A percentile compares a stretch with the other conserved stretches of the same genome.
These are phyloP conservation scores for Solanum etuberosum DNA, from an alignment of 257 asterid species.

Conservation along the genomic window DNA sequence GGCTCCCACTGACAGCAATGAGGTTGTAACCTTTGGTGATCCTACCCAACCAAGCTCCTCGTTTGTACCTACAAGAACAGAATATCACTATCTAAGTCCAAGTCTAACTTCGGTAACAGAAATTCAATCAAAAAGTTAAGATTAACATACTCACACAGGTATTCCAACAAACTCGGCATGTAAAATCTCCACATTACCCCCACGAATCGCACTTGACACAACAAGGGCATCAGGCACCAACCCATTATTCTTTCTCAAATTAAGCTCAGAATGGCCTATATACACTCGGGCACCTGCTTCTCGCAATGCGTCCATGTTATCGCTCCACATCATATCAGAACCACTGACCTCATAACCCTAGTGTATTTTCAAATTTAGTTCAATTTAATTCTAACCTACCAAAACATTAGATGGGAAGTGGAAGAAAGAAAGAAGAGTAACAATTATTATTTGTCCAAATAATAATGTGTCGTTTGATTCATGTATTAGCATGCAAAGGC, in stretches of 20 bases:
- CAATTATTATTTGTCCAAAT: background rate
- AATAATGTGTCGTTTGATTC: background rate
- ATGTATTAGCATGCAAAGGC: background rate
- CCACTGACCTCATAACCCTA: conserved; percentile 30
- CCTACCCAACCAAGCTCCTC: conserved; percentile 30
- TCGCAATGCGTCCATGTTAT: conserved; percentile 18
- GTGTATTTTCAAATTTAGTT: background rate
- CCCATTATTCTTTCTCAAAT: conserved; percentile 2
- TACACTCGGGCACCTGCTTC: conserved; percentile 18
- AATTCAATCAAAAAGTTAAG: background rate
- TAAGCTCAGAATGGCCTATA: conserved; percentile 24
- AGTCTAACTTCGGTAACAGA: background rate
- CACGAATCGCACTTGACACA: conserved; percentile 25
- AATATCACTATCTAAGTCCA: background rate
- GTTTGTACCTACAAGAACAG: conserved; percentile 13
- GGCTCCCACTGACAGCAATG: conserved; percentile 33
- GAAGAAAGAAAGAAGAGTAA: background rate
- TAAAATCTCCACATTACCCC: conserved; percentile 20
- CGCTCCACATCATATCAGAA: conserved; percentile 25
- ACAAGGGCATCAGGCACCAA: conserved; percentile 22
- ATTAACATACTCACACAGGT: conserved; percentile 13
- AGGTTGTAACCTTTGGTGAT: conserved; percentile 21
- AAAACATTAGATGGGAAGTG: background rate
- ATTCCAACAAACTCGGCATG: conserved; percentile 17
- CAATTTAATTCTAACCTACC: background rate